Conservation (phyloP, 768 basidiomycete genomes). For the Leucocoprinus leucothites region DNA sequence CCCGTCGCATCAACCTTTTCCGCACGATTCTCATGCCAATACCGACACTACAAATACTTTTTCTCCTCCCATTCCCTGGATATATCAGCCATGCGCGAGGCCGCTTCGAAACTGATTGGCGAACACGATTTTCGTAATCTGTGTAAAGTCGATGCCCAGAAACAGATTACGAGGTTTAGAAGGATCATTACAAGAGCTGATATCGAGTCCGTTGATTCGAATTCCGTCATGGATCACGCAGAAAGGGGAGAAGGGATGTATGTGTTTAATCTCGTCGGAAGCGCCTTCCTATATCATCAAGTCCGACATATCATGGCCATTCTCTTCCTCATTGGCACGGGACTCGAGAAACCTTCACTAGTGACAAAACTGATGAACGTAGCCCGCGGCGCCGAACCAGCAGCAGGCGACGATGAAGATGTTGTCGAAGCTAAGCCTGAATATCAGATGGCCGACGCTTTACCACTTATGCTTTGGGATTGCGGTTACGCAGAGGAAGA, state of each 20-base stretch:
- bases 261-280: constrained; percentile 55
- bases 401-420: too few relatives aligned
- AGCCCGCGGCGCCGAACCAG: constrained; percentile 42
- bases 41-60: too few relatives aligned
- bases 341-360: constrained; percentile 57
- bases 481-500: constrained; percentile 69
- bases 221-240: constrained; percentile 49
- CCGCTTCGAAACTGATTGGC: constrained; percentile 69
- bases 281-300: background rate
- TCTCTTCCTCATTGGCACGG: too few relatives aligned
- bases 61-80: too few relatives aligned
- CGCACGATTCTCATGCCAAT: too few relatives aligned
- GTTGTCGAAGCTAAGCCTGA: too few relatives aligned
- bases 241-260: constrained; percentile 25
- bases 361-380: constrained; percentile 74
- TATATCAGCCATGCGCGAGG: constrained; percentile 58
- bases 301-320: too few relatives aligned
- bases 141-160: too few relatives aligned
- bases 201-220: constrained; percentile 9
- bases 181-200: constrained; percentile 33
- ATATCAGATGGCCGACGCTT: too few relatives aligned
- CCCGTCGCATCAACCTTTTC: too few relatives aligned
- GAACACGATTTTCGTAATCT: constrained; percentile 95
- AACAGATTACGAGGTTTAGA: constrained; percentile 51
- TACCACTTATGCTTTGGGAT: too few relatives aligned